A percentile compares a stretch with the other conserved stretches of the same genome.
Evolutionary conservation across 2,329 filamentous ascomycete genomes (phyloP).

Genomic region (Elsinoe fawcettii): DNA sequence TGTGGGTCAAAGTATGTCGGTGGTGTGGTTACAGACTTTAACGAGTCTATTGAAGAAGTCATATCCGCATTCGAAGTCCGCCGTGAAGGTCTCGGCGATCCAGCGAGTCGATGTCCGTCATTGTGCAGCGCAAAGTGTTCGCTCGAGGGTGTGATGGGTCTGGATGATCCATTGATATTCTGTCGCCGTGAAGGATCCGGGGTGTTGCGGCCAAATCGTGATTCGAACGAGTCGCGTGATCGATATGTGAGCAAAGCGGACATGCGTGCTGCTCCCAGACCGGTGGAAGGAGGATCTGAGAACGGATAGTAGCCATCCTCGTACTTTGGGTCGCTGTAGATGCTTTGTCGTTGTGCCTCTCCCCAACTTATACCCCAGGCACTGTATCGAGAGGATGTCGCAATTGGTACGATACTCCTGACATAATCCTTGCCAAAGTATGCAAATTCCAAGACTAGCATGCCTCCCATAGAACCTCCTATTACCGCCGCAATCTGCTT

Average conservation of each 20-base stretch:
- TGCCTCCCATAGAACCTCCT: slow-evolving; percentile 79
- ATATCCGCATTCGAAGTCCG: slow-evolving; percentile 26
- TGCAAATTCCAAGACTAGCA: slow-evolving; percentile 86
- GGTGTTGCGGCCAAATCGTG: slow-evolving; percentile 86
- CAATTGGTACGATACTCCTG: slow-evolving; percentile 70
- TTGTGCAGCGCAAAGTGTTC: slow-evolving; percentile 48
- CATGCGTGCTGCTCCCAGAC: slow-evolving; percentile 92
- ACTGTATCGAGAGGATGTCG: slow-evolving; percentile 75
- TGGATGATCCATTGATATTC: slow-evolving; percentile 62
- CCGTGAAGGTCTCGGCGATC: slow-evolving; percentile 38
- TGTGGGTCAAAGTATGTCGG: slow-evolving; percentile 37
- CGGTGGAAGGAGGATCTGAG: slow-evolving; percentile 61
- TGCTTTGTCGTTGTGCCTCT: slow-evolving; percentile 81
- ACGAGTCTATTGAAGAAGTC: slow-evolving; percentile 21
- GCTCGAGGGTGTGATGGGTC: slow-evolving; percentile 36
- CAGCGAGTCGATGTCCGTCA: slow-evolving; percentile 42
- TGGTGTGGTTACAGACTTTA: slow-evolving; percentile 19
- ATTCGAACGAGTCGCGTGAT: slow-evolving; percentile 93
- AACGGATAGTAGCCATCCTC: slow-evolving; percentile 93
- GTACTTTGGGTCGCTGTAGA: slow-evolving; percentile 97
- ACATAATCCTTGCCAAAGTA: slow-evolving; percentile 87
- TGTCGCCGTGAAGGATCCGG: slow-evolving; percentile 78
- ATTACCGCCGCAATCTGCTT: slow-evolving; percentile 70
- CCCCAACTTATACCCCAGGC: slow-evolving; percentile 91
- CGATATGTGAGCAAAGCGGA: slow-evolving; percentile 91